Evolutionary conservation across 352 stramenopile species (phyloP).

Genomic region (Phytophthora cactorum): DNA sequence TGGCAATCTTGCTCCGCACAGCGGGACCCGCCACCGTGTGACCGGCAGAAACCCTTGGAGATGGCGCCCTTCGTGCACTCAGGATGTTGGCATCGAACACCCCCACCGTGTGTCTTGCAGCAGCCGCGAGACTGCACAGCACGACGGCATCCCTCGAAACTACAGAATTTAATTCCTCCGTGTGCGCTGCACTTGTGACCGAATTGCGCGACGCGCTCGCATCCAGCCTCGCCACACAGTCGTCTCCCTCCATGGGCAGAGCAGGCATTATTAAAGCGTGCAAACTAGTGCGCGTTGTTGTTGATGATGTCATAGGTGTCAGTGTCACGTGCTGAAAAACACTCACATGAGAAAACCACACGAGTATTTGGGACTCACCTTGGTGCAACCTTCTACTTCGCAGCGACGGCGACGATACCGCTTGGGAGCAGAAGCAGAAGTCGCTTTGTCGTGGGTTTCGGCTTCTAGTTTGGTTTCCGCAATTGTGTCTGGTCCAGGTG

Average conservation of each 20-base stretch:
- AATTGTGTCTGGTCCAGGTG: not conserved
- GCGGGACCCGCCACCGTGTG: constrained; percentile 80
- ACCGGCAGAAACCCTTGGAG: constrained; percentile 84
- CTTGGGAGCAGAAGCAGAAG: constrained; percentile 35
- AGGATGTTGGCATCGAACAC: constrained; percentile 78
- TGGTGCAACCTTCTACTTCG: constrained; percentile 67
- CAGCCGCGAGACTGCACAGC: constrained; percentile 84
- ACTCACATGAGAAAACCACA: too few relatives aligned
- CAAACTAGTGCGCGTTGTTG: constrained; percentile 36
- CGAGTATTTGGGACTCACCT: constrained; percentile 12
- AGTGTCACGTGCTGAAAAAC: not conserved
- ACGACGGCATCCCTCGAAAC: constrained; percentile 68
- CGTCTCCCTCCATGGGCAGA: constrained; percentile 75
- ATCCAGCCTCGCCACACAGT: constrained; percentile 73
- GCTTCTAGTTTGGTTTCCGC: not conserved
- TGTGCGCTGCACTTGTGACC: constrained; percentile 85
- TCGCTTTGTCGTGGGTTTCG: constrained; percentile 2
- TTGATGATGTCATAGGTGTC: not conserved
- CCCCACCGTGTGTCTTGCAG: constrained; percentile 88
- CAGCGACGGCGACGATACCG: constrained; percentile 71
- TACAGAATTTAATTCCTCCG: constrained; percentile 80
- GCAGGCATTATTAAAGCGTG: constrained; percentile 80
- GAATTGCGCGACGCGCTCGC: constrained; percentile 76
- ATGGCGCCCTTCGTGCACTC: constrained; percentile 87
- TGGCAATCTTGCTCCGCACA: constrained; percentile 70